A percentile compares a stretch with the other conserved stretches of the same genome.
These are phyloP conservation scores for Fraxinus anomala DNA, from an alignment of 257 asterid species.

Conservation along the genomic window DNA sequence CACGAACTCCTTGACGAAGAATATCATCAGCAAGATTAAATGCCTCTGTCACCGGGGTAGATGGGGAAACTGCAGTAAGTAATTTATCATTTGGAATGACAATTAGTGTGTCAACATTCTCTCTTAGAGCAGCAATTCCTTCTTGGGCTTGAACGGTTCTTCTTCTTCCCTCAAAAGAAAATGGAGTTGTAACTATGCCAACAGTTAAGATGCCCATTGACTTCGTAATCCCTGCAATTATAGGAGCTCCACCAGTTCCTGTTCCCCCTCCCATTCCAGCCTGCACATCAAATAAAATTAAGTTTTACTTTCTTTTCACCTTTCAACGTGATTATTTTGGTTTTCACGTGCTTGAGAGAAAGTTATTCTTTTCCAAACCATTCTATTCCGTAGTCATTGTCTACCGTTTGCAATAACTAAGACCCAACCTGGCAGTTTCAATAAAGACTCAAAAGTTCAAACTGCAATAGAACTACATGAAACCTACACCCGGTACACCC, in stretches of 20 bases:
- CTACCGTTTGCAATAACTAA: neutral
- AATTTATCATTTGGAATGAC: conserved; percentile 94
- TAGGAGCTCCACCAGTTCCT: conserved; percentile 97
- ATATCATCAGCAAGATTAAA: conserved; percentile 97
- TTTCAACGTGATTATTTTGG: neutral
- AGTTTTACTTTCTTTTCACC: conserved; percentile 4
- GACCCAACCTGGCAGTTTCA: no score
- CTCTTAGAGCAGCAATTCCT: conserved; percentile 92
- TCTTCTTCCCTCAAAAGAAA: conserved; percentile 94
- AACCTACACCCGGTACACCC: no score
- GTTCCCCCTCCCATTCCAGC: conserved; percentile 99
- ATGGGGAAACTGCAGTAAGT: conserved; percentile 82
- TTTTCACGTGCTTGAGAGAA: neutral
- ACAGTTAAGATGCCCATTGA: conserved; percentile 93
- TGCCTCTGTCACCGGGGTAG: conserved; percentile 97
- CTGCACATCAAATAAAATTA: conserved; percentile 40
- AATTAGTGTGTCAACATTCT: conserved; percentile 91
- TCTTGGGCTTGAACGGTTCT: conserved; percentile 97
- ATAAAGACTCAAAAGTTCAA: no score
- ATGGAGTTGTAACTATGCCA: conserved; percentile 94
- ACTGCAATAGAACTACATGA: no score
- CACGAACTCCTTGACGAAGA: conserved; percentile 97
- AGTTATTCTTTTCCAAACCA: conserved; percentile 11
- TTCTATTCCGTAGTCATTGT: neutral
- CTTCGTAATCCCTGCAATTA: conserved; percentile 87